These are phyloP conservation scores for Podila epicladia DNA, from an alignment of 192 early-diverging fungal species.

Conservation along the genomic window DNA sequence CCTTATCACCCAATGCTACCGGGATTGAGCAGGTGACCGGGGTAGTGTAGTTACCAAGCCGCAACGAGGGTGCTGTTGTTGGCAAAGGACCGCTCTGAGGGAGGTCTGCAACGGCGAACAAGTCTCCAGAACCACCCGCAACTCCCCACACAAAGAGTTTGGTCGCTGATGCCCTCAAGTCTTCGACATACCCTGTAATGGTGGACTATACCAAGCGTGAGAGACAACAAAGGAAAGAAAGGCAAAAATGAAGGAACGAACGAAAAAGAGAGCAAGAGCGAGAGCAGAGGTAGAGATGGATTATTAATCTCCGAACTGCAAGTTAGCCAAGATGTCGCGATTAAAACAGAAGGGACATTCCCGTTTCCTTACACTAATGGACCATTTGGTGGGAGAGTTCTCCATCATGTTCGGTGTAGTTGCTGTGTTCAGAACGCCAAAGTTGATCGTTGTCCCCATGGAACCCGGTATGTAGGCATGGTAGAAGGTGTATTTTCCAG, in stretches of 20 bases:
- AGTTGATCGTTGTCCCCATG: neutral
- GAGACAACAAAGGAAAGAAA: too few relatives aligned
- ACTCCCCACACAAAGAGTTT: conserved; percentile 9
- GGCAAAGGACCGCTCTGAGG: conserved; percentile 11
- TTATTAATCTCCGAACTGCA: too few relatives aligned
- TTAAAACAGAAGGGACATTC: too few relatives aligned
- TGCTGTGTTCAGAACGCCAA: conserved; percentile 6
- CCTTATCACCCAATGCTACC: neutral
- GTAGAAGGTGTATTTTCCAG: conserved; percentile 1
- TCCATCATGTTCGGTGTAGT: conserved; percentile 15
- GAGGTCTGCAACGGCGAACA: neutral
- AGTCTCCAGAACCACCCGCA: neutral
- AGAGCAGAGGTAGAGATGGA: too few relatives aligned
- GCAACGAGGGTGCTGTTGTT: conserved; percentile 3
- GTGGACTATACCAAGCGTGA: neutral
- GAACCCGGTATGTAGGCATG: neutral
- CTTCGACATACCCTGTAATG: neutral
- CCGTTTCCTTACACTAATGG: neutral
- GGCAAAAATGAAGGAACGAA: too few relatives aligned
- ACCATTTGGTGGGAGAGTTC: conserved; percentile 6
- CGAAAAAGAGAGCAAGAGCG: too few relatives aligned
- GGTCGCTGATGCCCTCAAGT: neutral
- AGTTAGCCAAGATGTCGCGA: too few relatives aligned
- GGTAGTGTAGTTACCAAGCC: conserved; percentile 2
- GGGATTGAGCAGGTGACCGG: neutral